A percentile compares a stretch with the other conserved stretches of the same genome.
These are phyloP conservation scores for Ophiosphaerella korrae DNA, from an alignment of 2,329 filamentous ascomycete genomes.

Conservation along the genomic window DNA sequence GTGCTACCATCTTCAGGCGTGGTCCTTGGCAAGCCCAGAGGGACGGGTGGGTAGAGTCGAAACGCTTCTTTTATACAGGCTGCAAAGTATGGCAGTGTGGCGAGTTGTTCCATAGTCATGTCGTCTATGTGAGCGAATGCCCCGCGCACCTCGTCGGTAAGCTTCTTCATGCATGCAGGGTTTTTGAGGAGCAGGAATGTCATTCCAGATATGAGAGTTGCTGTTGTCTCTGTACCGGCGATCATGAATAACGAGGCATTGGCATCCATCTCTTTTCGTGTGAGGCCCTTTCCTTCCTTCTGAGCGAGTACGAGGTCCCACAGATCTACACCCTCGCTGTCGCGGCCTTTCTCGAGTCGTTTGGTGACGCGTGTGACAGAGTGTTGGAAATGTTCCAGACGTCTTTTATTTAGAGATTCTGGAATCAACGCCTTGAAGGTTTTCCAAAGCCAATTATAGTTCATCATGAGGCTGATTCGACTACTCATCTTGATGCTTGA, in stretches of 20 bases:
- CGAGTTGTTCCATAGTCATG: conserved; percentile 41
- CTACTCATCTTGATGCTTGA: conserved; percentile 19
- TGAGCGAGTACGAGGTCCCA: conserved; percentile 47
- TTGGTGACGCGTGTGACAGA: conserved; percentile 33
- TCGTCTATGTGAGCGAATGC: conserved; percentile 34
- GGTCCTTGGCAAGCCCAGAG: conserved; percentile 40
- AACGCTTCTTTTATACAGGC: conserved; percentile 51
- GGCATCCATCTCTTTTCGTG: conserved; percentile 45
- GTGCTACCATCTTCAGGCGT: conserved; percentile 44
- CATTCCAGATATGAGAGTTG: conserved; percentile 47
- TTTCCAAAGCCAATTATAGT: conserved; percentile 14
- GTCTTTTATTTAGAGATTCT: conserved; percentile 13
- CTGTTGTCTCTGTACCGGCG: conserved; percentile 54
- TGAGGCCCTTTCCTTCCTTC: conserved; percentile 35
- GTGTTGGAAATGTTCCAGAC: conserved; percentile 22
- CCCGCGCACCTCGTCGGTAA: conserved; percentile 36
- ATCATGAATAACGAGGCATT: conserved; percentile 48
- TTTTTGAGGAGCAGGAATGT: conserved; percentile 45
- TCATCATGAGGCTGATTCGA: conserved; percentile 8
- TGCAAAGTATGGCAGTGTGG: conserved; percentile 43
- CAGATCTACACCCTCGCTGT: conserved; percentile 43
- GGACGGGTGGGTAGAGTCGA: conserved; percentile 51
- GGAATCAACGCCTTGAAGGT: conserved; percentile 11
- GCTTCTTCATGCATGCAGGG: conserved; percentile 26
- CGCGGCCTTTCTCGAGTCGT: conserved; percentile 33